Base-by-base conservation (phyloP, 768 basidiomycete species). In the Ramaria sp. region DNA sequence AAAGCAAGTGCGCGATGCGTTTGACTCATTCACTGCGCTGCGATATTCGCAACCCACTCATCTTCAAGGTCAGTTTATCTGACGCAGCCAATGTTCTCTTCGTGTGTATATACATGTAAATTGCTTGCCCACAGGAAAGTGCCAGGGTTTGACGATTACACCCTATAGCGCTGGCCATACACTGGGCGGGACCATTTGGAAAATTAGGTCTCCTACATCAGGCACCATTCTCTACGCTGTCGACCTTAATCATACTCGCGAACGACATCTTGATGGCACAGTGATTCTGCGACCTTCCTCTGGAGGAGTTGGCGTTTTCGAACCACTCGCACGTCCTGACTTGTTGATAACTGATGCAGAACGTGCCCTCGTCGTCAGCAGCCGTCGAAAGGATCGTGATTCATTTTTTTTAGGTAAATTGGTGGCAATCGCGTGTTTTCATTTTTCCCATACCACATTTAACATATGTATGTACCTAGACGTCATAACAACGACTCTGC, bases 161-260 rank as follows among this genome's bases (percentile, higher is more conserved):
- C 92, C 96, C 1, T 96, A 93, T 69, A 86, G 88, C 62, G 87
- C 92, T 12, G 96, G 95, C 0, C 94, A 97, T 66, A 90, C 90
- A 0, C 78, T 99, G 15, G 96, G 96, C 57, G 96, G 95, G 42
- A 91, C 94, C 5, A 88, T 99, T 59, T 98, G 93, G 93, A 97
- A 97, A 65, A 87, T 99, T 58, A 83, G 96, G n/a, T 97, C 94
- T 0, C 93, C 96, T 1, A 92, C 93, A 0, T 89, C 90, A 10
- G 95, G 94, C 3, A 97, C 96, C 3, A 85, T 98, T 32, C 73
- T 98, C 24, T 97, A 99, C 65, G 93, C 93, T 8, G 89, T 97
- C 16, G 81, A 92, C 60, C 75, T 97, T 73, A 98, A 98, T 66
- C 96, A 99, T 67, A 94, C 91, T 78, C 80, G 81, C 52, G 96